Evolutionary conservation across 129 eudicot species (phyloP).

Genomic region (Saposhnikovia divaricata): DNA sequence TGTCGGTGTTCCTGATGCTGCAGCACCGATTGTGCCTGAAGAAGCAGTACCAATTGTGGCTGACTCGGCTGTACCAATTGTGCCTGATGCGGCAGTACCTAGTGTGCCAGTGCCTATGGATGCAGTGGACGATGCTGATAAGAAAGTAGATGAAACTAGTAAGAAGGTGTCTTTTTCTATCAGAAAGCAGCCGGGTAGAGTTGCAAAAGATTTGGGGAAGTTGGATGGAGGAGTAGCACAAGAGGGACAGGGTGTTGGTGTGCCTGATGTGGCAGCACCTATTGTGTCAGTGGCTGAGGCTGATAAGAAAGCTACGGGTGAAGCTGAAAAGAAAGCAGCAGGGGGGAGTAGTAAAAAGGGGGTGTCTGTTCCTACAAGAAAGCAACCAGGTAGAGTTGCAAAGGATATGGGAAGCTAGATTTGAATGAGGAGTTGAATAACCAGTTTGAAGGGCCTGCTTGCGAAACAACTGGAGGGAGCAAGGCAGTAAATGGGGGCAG

Average conservation of each 20-base stretch:
- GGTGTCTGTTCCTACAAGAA: slow-evolving; percentile 29
- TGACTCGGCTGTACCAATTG: not conserved
- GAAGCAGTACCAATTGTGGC: not conserved
- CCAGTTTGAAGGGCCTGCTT: slow-evolving; percentile 62
- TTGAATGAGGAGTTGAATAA: slow-evolving; percentile 75
- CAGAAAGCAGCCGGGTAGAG: slow-evolving; percentile 55
- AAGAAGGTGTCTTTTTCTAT: slow-evolving; percentile 8
- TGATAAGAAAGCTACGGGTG: slow-evolving; percentile 8
- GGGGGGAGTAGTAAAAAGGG: not conserved
- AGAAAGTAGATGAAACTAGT: slow-evolving; percentile 21
- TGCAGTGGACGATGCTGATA: slow-evolving; percentile 22
- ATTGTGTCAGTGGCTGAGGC: slow-evolving; percentile 12
- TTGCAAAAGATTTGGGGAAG: slow-evolving; percentile 21
- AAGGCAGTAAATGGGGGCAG: slow-evolving; percentile 50
- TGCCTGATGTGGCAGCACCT: not conserved
- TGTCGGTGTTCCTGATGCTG: not conserved
- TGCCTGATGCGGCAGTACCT: not conserved
- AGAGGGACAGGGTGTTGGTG: not conserved
- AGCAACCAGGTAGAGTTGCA: slow-evolving; percentile 53
- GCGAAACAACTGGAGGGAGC: slow-evolving; percentile 24
- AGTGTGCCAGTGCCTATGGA: slow-evolving; percentile 14
- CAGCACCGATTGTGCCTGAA: not conserved
- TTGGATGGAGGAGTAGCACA: not conserved
- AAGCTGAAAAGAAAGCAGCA: slow-evolving; percentile 31
- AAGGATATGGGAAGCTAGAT: slow-evolving; percentile 69